Evolutionary conservation across 106 monocot genomes (phyloP), one percentile per base, ranked within the genome.

Genomic region (Gastrodia elata): DNA sequence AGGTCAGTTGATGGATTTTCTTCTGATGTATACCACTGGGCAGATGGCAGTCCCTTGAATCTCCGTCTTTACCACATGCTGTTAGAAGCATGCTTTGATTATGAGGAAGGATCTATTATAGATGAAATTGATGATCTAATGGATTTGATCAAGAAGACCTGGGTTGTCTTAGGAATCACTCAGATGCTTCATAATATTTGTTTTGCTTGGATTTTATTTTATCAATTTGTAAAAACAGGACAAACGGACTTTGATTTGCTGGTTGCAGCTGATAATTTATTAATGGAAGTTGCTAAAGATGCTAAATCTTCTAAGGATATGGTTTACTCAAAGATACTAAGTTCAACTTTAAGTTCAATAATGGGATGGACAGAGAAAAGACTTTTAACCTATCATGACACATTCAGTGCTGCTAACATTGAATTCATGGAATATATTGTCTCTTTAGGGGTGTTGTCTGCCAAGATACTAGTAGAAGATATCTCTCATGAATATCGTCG

Each of bases 341-440:
- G 90, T 76, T 80, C 90, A 48, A 91, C 81, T 67, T 81, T 97
- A 71, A 93, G 84, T 74, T 88, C 93, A 8, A 91, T 97, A 80
- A 81, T 93, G 86, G 83, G 88, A 58, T 97, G 97, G 97, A 68
- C 97, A 68, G 97, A 97, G 74, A 87, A 97, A 76, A 80, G 93
- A 58, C 97, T 97, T 67, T 84, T 97, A 77, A 86, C 93, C 44
- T 97, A 97, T 64, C 97, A 97, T 68, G 97, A 97, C 52, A 93
- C 93, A 25, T 97, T 97, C 72, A 76, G 78, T 79, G 18, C 81
- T 27, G 71, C 71, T 73, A 97, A 87, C 68, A 84, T 97, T 74
- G 93, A 93, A 64, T 88, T 79, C 34, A 93, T 97, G 97, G 82
- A 93, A 38, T 81, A 68, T 77, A 85, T 97, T 73, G 93, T 97